Conservation (phyloP, 2,329 filamentous ascomycete genomes). For the Hypoxylon sp. region DNA sequence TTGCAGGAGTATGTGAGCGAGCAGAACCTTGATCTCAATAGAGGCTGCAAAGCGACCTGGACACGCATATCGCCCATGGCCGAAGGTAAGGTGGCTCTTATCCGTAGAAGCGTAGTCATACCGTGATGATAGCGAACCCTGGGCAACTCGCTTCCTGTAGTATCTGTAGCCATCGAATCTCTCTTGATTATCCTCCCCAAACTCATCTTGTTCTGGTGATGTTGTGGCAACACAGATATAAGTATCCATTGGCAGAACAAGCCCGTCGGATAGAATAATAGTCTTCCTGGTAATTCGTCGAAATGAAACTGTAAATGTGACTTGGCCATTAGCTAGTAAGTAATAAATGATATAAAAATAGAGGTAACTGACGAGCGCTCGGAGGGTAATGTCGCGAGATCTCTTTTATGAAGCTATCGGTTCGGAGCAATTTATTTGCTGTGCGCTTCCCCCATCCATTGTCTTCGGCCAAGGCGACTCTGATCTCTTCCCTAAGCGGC, state of each 20-base stretch:
- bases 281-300: constrained; percentile 1
- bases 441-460: constrained; percentile 2
- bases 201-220: constrained; percentile 1
- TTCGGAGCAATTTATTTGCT: background rate
- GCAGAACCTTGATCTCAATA: background rate
- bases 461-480: background rate
- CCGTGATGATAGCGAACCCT: background rate
- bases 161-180: constrained; percentile 7
- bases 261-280: background rate
- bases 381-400: constrained; percentile 6
- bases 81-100: background rate
- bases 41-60: background rate
- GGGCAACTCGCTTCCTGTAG: background rate
- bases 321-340: too few relatives aligned
- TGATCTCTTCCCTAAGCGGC: constrained; percentile 1
- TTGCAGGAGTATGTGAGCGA: constrained; percentile 4
- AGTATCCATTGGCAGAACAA: constrained; percentile 1
- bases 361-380: background rate
- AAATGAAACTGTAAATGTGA: constrained; percentile 2
- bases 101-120: constrained; percentile 3
- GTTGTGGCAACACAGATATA: constrained; percentile 3
- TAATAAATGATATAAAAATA: too few relatives aligned
- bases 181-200: background rate
- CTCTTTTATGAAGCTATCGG: constrained; percentile 6
- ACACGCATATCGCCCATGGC: background rate